These are phyloP conservation scores for Tephrocybe sp. DNA, from an alignment of 768 basidiomycete genomes.

Conservation along the genomic window DNA sequence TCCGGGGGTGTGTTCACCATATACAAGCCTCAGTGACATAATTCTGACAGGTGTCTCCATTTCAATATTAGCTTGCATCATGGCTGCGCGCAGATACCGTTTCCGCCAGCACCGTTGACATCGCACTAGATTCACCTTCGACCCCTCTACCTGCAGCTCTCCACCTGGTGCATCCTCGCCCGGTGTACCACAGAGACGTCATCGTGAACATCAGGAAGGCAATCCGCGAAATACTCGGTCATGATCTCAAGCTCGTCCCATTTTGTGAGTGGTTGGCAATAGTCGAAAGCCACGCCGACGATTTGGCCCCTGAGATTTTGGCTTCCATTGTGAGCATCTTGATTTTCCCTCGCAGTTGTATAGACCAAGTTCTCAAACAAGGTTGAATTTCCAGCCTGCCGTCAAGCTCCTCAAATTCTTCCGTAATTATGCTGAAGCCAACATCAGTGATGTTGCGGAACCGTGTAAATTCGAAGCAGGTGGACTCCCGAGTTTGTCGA, in stretches of 20 bases:
- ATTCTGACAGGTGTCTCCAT: not conserved
- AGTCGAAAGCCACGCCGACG: conserved; percentile 8
- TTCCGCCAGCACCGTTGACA: conserved; percentile 22
- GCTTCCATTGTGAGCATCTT: too few species aligned
- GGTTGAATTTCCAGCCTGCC: conserved; percentile 21
- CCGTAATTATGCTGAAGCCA: conserved; percentile 20
- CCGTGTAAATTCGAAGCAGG: too few species aligned
- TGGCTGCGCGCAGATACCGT: conserved; percentile 37
- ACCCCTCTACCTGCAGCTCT: conserved; percentile 22
- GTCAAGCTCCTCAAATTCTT: conserved; percentile 31
- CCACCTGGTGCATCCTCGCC: conserved; percentile 38
- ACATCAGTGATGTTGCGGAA: conserved; percentile 1
- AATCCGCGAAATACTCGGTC: conserved; percentile 1
- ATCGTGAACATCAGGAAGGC: conserved; percentile 17
- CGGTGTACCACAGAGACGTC: conserved; percentile 29
- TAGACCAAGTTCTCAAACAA: not conserved
- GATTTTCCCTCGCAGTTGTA: too few species aligned
- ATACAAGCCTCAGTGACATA: not conserved
- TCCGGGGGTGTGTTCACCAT: conserved; percentile 22
- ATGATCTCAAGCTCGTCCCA: conserved; percentile 1
- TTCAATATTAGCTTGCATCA: conserved; percentile 27
- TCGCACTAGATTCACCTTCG: conserved; percentile 16
- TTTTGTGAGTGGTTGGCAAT: conserved; percentile 16
- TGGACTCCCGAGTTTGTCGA: not conserved
- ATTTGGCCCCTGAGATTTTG: too few species aligned